Percentiles rank a stretch among this genome's conserved stretches.
Evolutionary conservation across 2,329 filamentous ascomycete genomes (phyloP).

Genomic region (Ceratocystis huliohia): DNA sequence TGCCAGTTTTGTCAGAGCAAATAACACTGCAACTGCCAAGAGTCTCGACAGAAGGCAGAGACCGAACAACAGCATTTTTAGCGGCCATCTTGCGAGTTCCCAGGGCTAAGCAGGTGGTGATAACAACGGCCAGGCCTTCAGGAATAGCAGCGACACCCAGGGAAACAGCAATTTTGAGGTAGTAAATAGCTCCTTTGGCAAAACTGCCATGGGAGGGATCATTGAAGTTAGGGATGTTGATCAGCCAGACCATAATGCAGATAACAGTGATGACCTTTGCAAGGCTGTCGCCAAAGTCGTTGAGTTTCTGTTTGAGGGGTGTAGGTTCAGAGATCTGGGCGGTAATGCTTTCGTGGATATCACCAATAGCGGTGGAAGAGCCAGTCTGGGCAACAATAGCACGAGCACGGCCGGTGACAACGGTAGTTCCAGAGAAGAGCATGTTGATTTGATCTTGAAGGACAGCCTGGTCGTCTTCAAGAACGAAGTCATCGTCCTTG

Average conservation of each 20-base stretch:
- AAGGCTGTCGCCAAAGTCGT: slow-evolving; percentile 90
- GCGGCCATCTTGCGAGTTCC: slow-evolving; percentile 98
- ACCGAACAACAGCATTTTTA: slow-evolving; percentile 94
- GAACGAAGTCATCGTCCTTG: slow-evolving; percentile 56
- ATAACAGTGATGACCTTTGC: slow-evolving; percentile 98
- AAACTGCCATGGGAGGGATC: slow-evolving; percentile 87
- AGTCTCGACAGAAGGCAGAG: slow-evolving; percentile 91
- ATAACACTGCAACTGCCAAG: slow-evolving; percentile 98
- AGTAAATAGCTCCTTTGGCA: slow-evolving; percentile 97
- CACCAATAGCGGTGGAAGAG: slow-evolving; percentile 83
- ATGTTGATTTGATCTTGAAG: slow-evolving; percentile 97
- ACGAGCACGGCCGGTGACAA: slow-evolving; percentile 84
- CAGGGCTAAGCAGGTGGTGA: slow-evolving; percentile 93
- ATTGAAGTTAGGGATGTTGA: slow-evolving; percentile 95
- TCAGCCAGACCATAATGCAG: slow-evolving; percentile 91
- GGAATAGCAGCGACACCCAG: slow-evolving; percentile 96
- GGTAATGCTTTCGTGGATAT: slow-evolving; percentile 97
- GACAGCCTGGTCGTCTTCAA: slow-evolving; percentile 73
- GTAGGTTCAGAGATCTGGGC: slow-evolving; percentile 96
- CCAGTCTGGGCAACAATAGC: slow-evolving; percentile 87
- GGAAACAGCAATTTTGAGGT: slow-evolving; percentile 97
- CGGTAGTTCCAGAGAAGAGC: slow-evolving; percentile 95
- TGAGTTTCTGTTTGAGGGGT: slow-evolving; percentile 94
- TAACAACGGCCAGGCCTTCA: slow-evolving; percentile 92
- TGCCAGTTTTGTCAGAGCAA: slow-evolving; percentile 98